Base-by-base conservation (phyloP, 176 grass and related monocot species). In the Secale cereale region DNA sequence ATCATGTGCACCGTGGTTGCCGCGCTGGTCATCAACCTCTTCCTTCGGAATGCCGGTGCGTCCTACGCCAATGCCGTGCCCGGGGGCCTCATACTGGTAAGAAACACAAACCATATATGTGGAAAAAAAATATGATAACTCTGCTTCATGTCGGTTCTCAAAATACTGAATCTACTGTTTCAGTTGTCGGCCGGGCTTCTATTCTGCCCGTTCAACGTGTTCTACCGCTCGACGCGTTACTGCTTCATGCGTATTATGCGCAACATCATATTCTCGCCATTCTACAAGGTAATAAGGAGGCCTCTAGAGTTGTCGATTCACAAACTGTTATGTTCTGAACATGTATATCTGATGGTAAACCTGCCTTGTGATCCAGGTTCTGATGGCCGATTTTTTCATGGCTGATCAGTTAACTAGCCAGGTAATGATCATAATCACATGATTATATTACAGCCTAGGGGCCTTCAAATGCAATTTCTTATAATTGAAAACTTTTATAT, bases 351-450 rank as follows among this genome's bases (percentile, higher is more conserved):
- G 40, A 87, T 28, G 45, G 59, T 29, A 1, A 26, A 6, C 3
- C 3, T 79, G 17, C 43, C 7, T 2, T 83, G 17, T 29, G 52
- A 60, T 86, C 29, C 83, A 98, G 96, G 93, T 98, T 54, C 33
- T 98, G 66, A 94, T 98, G 93, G 90, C 86, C 5, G 97, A 98
- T 91, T 98, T 98, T 81, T 98, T 98, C 82, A 95, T 98, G 97
- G 97, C 97, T 79, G 97, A 98, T 80, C 97, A 98, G 78, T 70
- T 98, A 86, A 98, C 97, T 27, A 98, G 97, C 70, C 97, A 98
- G 93, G 97, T 98, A 86, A 90, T 46, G 31, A 8, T 28, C 2
- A 41, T 3, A 27, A 8, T 25, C 22, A 1, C 20, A 60, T 1
- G 2, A 5, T 22, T 17, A 64, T 43, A 27, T 25, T 63, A 27